Percentiles rank a stretch among this genome's conserved stretches.
Evolutionary conservation across 805 yeast genomes (phyloP).

Genomic region (Monosporozyma aquatica): DNA sequence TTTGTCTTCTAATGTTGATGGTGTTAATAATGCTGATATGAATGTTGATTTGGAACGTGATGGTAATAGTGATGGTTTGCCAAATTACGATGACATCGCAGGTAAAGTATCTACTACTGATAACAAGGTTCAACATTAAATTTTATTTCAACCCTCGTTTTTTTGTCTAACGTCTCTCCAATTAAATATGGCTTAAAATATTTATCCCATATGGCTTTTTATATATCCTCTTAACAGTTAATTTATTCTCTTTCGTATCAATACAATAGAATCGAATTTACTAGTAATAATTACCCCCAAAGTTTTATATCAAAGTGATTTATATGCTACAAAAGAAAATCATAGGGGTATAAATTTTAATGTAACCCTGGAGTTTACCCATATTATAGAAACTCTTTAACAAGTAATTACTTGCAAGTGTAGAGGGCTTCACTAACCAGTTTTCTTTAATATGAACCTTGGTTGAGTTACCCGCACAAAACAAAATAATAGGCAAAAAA

Average conservation of each 20-base stretch:
- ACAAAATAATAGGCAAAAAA: background rate
- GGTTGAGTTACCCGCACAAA: conserved; percentile 1
- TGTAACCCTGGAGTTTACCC: too few relatives aligned
- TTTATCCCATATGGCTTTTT: too few relatives aligned
- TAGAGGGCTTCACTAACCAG: background rate
- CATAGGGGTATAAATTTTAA: too few relatives aligned
- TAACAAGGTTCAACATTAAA: conserved; percentile 16
- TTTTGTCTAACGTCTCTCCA: too few relatives aligned
- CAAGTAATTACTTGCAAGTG: background rate
- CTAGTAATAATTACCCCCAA: too few relatives aligned
- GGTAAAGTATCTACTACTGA: conserved; percentile 12
- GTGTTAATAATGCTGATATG: conserved; percentile 10
- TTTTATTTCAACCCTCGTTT: background rate
- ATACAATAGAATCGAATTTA: too few relatives aligned
- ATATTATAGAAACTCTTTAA: background rate
- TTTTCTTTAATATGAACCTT: background rate
- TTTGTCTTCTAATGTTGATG: conserved; percentile 2
- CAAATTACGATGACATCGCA: conserved; percentile 15
- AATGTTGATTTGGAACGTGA: conserved; percentile 14
- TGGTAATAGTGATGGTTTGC: conserved; percentile 7
- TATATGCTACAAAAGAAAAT: too few relatives aligned
- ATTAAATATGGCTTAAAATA: too few relatives aligned
- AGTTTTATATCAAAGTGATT: too few relatives aligned
- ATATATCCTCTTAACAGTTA: too few relatives aligned
- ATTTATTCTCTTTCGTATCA: too few relatives aligned